Percentiles rank a stretch among this genome's conserved stretches.
These are phyloP conservation scores for Rhizodiscina lignyota DNA, from an alignment of 495 filamentous ascomycete species.

Conservation along the genomic window DNA sequence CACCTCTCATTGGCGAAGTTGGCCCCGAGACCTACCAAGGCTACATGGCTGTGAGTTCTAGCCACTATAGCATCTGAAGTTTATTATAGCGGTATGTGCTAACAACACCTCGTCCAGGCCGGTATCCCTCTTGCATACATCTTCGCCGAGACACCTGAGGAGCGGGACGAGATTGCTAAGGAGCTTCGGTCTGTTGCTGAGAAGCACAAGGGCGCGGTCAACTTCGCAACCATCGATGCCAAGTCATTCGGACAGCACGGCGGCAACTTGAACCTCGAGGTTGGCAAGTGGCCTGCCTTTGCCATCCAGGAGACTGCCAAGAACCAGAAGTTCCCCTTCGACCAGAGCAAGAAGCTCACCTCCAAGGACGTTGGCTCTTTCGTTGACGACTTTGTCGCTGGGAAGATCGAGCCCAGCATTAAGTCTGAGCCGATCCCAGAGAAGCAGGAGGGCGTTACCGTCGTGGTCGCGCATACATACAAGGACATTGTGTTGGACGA, in stretches of 20 bases:
- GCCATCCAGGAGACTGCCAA: slow-evolving; percentile 93
- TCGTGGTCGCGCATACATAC: slow-evolving; percentile 91
- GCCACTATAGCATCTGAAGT: too few species aligned
- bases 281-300: slow-evolving; percentile 88
- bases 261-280: slow-evolving; percentile 91
- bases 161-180: slow-evolving; percentile 63
- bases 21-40: slow-evolving; percentile 93
- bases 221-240: slow-evolving; percentile 96
- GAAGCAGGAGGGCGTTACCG: slow-evolving; percentile 72
- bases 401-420: slow-evolving; percentile 85
- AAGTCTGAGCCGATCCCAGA: slow-evolving; percentile 97
- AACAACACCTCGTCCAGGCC: slow-evolving; percentile 29
- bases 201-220: slow-evolving; percentile 69
- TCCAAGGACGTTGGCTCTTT: slow-evolving; percentile 62
- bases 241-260: slow-evolving; percentile 90
- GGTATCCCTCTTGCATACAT: slow-evolving; percentile 93
- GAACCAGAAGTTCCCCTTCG: slow-evolving; percentile 93
- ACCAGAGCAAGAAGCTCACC: slow-evolving; percentile 69
- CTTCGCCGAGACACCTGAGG: slow-evolving; percentile 85
- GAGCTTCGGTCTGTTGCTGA: slow-evolving; percentile 44
- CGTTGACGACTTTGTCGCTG: slow-evolving; percentile 72
- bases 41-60: slow-evolving; percentile 66
- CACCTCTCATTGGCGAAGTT: slow-evolving; percentile 87
- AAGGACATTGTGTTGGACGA: slow-evolving; percentile 83
- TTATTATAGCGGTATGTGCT: too few species aligned